A percentile compares a stretch with the other conserved stretches of the same genome.
Evolutionary conservation across 345 rosid species (phyloP).

Genomic region (Noccaea bulbosa): DNA sequence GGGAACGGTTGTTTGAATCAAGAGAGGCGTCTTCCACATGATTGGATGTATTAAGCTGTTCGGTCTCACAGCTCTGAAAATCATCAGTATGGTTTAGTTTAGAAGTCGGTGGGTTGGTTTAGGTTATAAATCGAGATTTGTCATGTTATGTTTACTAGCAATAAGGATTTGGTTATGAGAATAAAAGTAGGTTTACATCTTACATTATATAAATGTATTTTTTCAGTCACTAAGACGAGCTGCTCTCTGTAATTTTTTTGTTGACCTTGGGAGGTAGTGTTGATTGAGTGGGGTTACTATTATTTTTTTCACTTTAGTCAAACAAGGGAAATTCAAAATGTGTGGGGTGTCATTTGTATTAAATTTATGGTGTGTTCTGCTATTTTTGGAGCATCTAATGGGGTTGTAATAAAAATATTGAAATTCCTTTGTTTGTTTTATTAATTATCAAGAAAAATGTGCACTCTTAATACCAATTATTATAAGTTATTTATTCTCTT

Average conservation of each 20-base stretch:
- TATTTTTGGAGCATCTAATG: conserved; percentile 30
- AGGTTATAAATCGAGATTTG: conserved; percentile 32
- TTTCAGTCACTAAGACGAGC: conserved; percentile 11
- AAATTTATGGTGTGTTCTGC: conserved; percentile 16
- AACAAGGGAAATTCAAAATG: conserved; percentile 24
- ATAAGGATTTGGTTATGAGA: conserved; percentile 11
- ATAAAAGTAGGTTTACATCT: conserved; percentile 28
- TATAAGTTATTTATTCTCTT: background rate
- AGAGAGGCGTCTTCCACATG: conserved; percentile 44
- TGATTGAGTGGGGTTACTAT: conserved; percentile 15
- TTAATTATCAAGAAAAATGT: background rate
- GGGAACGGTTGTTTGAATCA: conserved; percentile 26
- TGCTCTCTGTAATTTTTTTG: conserved; percentile 42
- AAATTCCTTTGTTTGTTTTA: conserved; percentile 26
- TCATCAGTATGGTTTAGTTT: conserved; percentile 11
- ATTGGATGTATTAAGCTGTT: conserved; percentile 43
- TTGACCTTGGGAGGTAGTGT: conserved; percentile 23
- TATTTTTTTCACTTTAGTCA: conserved; percentile 22
- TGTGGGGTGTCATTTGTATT: conserved; percentile 35
- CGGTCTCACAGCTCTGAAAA: conserved; percentile 2
- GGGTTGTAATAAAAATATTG: conserved; percentile 36
- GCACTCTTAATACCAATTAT: background rate
- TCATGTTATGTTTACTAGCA: conserved; percentile 28
- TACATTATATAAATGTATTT: conserved; percentile 7
- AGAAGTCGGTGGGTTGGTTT: background rate